These are phyloP conservation scores for Trichoderma afroharzianum DNA, from an alignment of 2,329 filamentous ascomycete species.

Conservation along the genomic window DNA sequence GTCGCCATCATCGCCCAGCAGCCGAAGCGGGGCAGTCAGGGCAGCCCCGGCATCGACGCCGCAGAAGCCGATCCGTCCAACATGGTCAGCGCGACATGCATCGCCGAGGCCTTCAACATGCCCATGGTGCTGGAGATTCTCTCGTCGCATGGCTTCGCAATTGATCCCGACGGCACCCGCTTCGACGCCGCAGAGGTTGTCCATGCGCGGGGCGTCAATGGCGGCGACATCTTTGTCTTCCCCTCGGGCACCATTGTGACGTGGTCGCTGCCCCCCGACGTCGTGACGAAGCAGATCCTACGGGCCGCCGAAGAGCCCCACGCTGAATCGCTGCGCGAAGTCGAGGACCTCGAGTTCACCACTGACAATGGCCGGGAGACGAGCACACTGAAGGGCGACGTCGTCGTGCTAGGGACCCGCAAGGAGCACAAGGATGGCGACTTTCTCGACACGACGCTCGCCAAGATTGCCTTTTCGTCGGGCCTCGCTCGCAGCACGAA, in stretches of 20 bases:
- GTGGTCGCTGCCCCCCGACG: conserved; percentile 79
- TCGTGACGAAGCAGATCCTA: conserved; percentile 70
- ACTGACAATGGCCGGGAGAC: conserved; percentile 70
- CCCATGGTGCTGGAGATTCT: conserved; percentile 55
- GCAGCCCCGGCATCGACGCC: conserved; percentile 25
- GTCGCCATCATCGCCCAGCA: conserved; percentile 83
- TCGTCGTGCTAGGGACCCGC: conserved; percentile 83
- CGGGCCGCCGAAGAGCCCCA: conserved; percentile 75
- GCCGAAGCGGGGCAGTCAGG: conserved; percentile 38
- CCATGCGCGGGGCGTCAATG: conserved; percentile 57
- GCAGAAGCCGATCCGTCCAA: conserved; percentile 38
- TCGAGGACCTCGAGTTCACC: conserved; percentile 84
- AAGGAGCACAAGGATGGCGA: conserved; percentile 44
- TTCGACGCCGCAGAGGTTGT: conserved; percentile 62
- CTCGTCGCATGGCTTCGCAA: conserved; percentile 55
- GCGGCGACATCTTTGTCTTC: conserved; percentile 92
- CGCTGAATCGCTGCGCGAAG: conserved; percentile 65
- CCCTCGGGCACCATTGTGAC: conserved; percentile 90
- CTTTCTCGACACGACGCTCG: conserved; percentile 62
- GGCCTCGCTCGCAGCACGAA: conserved; percentile 91
- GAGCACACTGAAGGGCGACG: conserved; percentile 78
- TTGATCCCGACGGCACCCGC: conserved; percentile 59
- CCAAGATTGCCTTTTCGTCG: conserved; percentile 95
- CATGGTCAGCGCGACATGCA: conserved; percentile 56
- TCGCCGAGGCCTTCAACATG: conserved; percentile 64